phyloP scores from a whole-genome alignment of 495 filamentous ascomycete genomes.

The Neurospora tetraspora region DNA sequence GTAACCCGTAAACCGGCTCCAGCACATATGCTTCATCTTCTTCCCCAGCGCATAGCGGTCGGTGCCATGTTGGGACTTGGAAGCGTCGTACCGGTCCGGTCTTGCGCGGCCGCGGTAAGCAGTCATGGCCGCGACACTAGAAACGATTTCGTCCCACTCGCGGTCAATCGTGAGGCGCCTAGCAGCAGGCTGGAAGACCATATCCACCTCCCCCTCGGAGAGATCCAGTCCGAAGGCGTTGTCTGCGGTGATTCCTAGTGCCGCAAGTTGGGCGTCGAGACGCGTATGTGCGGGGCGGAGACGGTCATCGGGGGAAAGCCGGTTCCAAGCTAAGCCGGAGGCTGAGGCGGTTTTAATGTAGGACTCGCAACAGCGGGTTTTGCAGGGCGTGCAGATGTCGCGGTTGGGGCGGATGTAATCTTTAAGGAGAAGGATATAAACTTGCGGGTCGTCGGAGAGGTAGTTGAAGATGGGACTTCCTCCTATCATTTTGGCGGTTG shows the following conservation, averaged over 20 bases:
- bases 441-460: neutral
- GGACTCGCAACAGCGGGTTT: neutral
- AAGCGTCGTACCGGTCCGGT: neutral
- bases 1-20: neutral
- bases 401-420: neutral
- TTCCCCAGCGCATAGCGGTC: neutral
- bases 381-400: neutral
- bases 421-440: neutral
- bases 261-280: neutral
- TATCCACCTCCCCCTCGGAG: neutral
- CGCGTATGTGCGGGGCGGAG: neutral
- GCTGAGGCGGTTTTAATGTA: neutral
- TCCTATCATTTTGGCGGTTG: neutral
- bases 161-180: neutral
- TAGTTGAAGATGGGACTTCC: neutral
- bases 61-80: neutral
- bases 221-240: neutral
- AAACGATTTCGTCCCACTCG: neutral
- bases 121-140: neutral
- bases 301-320: neutral
- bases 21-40: neutral
- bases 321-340: neutral
- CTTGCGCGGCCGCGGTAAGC: neutral
- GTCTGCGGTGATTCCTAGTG: accelerated
- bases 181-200: neutral